A percentile compares a stretch with the other conserved stretches of the same genome.
Evolutionary conservation across 176 grass and related monocot species (phyloP).

Genomic region (Juncus effusus): DNA sequence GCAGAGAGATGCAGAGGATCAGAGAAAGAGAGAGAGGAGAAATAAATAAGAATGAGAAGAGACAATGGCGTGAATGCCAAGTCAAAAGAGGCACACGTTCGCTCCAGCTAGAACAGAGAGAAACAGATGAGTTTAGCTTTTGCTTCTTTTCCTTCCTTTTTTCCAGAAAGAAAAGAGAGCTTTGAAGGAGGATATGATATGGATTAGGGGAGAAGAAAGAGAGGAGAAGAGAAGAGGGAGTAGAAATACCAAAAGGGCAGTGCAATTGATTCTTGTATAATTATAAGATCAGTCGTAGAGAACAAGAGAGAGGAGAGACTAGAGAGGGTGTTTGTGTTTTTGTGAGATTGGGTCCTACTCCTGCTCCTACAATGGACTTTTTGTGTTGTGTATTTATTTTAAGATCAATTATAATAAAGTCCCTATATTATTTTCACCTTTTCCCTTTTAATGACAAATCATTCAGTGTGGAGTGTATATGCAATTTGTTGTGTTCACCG

Average conservation of each 20-base stretch:
- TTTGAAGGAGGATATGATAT: conserved; percentile 4
- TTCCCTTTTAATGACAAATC: no score
- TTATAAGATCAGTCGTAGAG: not conserved
- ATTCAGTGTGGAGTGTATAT: no score
- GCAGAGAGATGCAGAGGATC: conserved; percentile 5
- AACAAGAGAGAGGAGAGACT: not conserved
- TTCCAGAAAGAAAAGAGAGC: conserved; percentile 1
- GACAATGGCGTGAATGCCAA: conserved; percentile 24
- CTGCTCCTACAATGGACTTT: no score
- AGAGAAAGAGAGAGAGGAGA: conserved; percentile 5
- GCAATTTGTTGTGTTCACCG: no score
- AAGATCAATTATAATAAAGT: no score
- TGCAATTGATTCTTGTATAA: not conserved
- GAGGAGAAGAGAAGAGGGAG: not conserved
- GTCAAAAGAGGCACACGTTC: conserved; percentile 23
- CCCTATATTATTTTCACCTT: no score
- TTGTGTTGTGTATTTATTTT: no score
- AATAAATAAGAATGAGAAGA: conserved; percentile 6
- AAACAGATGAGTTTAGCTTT: not conserved
- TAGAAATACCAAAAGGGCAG: not conserved
- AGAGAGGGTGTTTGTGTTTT: not conserved
- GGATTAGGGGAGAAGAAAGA: not conserved
- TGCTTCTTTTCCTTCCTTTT: conserved; percentile 1
- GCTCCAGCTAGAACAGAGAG: conserved; percentile 5
- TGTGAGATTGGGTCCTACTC: no score